Percentiles rank a stretch among this genome's conserved stretches.
Evolutionary conservation across 2,329 filamentous ascomycete species (phyloP).

Genomic region (Fusarium sp.): DNA sequence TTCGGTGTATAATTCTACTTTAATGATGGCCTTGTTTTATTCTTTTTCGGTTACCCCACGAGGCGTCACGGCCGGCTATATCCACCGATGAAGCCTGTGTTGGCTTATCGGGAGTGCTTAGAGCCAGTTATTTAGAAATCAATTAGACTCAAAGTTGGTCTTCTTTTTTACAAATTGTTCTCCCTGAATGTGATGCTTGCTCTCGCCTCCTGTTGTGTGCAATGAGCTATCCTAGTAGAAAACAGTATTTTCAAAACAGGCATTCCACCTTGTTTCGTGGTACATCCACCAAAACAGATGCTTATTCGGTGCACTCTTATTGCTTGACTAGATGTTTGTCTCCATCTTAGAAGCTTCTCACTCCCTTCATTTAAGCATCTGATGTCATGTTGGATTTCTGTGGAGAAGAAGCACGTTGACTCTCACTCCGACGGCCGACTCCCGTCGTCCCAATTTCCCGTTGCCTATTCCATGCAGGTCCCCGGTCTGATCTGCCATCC

Average conservation of each 20-base stretch:
- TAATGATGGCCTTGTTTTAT: slow-evolving; percentile 50
- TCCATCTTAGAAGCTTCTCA: neutral
- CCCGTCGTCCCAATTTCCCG: slow-evolving; percentile 12
- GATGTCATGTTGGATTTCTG: slow-evolving; percentile 10
- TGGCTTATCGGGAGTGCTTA: slow-evolving; percentile 44
- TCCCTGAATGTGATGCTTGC: fast-evolving
- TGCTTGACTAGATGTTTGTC: neutral
- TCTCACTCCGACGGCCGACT: neutral
- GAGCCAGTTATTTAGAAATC: slow-evolving; percentile 49
- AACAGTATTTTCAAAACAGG: too few relatives aligned
- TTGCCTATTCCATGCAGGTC: slow-evolving; percentile 33
- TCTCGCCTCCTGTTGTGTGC: too few relatives aligned
- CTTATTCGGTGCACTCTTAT: neutral
- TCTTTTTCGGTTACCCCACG: slow-evolving; percentile 49
- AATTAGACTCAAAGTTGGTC: slow-evolving; percentile 41
- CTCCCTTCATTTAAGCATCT: neutral
- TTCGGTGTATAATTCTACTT: slow-evolving; percentile 49
- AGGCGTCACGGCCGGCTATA: slow-evolving; percentile 48
- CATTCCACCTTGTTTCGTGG: too few relatives aligned
- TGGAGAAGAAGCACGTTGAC: slow-evolving; percentile 25
- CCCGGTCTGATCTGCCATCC: slow-evolving; percentile 35
- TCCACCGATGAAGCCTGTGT: slow-evolving; percentile 38
- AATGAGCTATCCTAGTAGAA: too few relatives aligned
- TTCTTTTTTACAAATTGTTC: slow-evolving; percentile 16
- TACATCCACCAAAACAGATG: neutral